phyloP scores from a whole-genome alignment of 2,329 filamentous ascomycete species.

The Penicillium polonicum region DNA sequence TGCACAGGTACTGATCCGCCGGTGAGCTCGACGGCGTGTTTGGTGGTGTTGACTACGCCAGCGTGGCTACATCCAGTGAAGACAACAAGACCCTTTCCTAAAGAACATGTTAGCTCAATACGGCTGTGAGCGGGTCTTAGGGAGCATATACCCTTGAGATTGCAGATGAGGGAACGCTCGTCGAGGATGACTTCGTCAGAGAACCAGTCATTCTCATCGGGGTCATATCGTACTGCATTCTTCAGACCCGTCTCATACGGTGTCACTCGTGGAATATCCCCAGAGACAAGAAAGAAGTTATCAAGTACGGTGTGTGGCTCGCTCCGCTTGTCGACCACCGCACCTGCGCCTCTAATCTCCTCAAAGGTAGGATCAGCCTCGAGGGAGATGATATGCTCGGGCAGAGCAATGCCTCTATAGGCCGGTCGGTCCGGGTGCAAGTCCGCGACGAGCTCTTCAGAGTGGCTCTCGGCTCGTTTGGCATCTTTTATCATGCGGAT shows the following conservation, averaged over 20 bases:
- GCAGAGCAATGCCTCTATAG: conserved; percentile 50
- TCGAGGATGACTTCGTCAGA: conserved; percentile 53
- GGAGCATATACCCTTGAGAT: conserved; percentile 47
- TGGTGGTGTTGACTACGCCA: conserved; percentile 54
- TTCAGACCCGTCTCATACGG: conserved; percentile 52
- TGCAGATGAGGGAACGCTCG: conserved; percentile 55
- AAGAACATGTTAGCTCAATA: neutral
- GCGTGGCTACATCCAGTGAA: conserved; percentile 59
- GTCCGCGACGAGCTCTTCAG: conserved; percentile 44
- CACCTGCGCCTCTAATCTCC: conserved; percentile 49
- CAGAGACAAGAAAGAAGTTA: conserved; percentile 54
- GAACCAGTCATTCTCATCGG: conserved; percentile 45
- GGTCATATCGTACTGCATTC: conserved; percentile 47
- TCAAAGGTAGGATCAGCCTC: conserved; percentile 54
- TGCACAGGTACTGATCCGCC: conserved; percentile 44
- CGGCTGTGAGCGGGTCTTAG: neutral
- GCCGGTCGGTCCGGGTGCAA: conserved; percentile 55
- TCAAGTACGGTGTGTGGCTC: conserved; percentile 50
- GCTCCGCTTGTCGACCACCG: conserved; percentile 38
- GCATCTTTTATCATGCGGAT: conserved; percentile 49
- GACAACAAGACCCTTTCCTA: conserved; percentile 54
- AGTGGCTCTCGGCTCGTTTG: conserved; percentile 27
- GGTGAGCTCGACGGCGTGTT: conserved; percentile 46
- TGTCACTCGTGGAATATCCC: conserved; percentile 52
- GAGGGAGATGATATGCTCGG: conserved; percentile 47